These are phyloP conservation scores for Isabelozyma heimii DNA, from an alignment of 805 yeast genomes.

Conservation along the genomic window DNA sequence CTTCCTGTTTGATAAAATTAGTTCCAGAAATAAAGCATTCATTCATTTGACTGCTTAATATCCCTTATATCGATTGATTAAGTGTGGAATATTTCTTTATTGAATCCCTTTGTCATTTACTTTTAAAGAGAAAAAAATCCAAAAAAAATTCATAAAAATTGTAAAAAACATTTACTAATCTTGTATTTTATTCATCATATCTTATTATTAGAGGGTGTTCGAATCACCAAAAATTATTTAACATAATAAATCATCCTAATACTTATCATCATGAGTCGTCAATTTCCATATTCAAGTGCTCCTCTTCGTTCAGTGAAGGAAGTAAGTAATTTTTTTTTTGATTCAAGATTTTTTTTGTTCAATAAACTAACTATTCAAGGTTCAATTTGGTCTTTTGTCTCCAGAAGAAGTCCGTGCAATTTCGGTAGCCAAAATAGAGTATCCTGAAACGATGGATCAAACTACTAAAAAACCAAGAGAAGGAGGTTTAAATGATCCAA, in stretches of 20 bases:
- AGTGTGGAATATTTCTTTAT: neutral
- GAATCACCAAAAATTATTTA: neutral
- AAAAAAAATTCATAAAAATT: neutral
- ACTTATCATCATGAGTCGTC: constrained; percentile 38
- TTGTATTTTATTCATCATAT: neutral
- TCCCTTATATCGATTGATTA: neutral
- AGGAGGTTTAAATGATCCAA: constrained; percentile 96
- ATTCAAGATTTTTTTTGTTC: neutral
- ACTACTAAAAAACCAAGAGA: constrained; percentile 91
- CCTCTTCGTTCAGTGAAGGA: constrained; percentile 97
- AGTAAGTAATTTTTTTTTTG: constrained; percentile 44
- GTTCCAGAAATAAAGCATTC: neutral
- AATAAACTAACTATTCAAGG: constrained; percentile 29
- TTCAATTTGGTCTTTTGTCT: constrained; percentile 95
- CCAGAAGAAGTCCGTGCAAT: constrained; percentile 97
- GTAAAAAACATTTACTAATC: neutral
- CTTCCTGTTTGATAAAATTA: neutral
- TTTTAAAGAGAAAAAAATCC: neutral
- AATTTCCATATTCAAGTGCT: constrained; percentile 93
- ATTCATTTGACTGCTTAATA: neutral
- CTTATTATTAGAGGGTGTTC: neutral
- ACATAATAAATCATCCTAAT: neutral
- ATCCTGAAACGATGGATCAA: constrained; percentile 99
- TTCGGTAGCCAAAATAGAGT: constrained; percentile 96
- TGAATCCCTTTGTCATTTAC: neutral